Conservation (phyloP, 768 basidiomycete genomes). For the Kwoniella dendrophila region DNA sequence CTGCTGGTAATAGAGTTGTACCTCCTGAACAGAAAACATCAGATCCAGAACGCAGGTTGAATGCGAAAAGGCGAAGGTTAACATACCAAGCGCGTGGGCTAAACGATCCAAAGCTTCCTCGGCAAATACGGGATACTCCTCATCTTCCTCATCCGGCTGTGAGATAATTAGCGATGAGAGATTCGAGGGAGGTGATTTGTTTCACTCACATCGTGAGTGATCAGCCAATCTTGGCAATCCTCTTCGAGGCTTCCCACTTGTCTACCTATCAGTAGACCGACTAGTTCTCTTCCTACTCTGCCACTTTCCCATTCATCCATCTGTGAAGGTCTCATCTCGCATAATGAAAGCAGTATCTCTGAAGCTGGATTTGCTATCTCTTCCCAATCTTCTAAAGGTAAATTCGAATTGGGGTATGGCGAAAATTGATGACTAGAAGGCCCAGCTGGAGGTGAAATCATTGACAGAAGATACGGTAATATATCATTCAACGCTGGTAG, state of each 20-base stretch:
- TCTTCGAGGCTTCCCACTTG: slow-evolving; percentile 43
- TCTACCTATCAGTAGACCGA: slow-evolving; percentile 44
- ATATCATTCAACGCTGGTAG: slow-evolving; percentile 21
- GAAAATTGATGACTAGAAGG: slow-evolving; percentile 22
- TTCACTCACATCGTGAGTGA: slow-evolving; percentile 64
- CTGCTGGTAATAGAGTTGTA: slow-evolving; percentile 70
- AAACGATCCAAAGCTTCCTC: slow-evolving; percentile 82
- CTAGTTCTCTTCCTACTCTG: slow-evolving; percentile 52
- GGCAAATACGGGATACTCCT: slow-evolving; percentile 70
- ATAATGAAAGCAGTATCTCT: slow-evolving; percentile 81
- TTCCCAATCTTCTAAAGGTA: slow-evolving; percentile 66
- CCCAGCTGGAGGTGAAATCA: slow-evolving; percentile 32
- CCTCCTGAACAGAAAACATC: too few relatives aligned
- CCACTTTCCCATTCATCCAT: slow-evolving; percentile 77
- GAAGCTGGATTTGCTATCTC: slow-evolving; percentile 72
- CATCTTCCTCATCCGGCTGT: slow-evolving; percentile 63
- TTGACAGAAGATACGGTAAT: slow-evolving; percentile 31
- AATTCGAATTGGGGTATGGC: slow-evolving; percentile 19
- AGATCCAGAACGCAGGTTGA: not conserved
- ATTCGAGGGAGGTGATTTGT: not conserved
- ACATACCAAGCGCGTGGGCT: slow-evolving; percentile 66
- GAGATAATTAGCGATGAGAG: not conserved
- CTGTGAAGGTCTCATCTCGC: slow-evolving; percentile 72
- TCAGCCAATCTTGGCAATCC: slow-evolving; percentile 64
- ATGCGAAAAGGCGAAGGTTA: not conserved